These are phyloP conservation scores for Combretum micranthum DNA, from an alignment of 345 rosid genomes.

Conservation along the genomic window DNA sequence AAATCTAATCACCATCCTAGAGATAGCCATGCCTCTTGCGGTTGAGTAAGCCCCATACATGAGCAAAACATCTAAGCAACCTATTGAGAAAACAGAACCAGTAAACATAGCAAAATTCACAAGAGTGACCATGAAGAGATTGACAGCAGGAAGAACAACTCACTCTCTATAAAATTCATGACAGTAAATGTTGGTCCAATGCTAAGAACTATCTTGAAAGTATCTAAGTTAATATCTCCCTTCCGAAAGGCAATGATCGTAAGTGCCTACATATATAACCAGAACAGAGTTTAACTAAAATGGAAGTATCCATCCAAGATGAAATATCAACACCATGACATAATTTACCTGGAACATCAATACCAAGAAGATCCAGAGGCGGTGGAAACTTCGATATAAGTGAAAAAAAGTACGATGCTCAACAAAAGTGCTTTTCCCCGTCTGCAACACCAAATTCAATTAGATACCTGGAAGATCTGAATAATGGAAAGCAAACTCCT, in stretches of 20 bases:
- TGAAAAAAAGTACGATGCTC: slow-evolving; percentile 98
- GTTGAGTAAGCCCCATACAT: slow-evolving; percentile 90
- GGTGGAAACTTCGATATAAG: slow-evolving; percentile 84
- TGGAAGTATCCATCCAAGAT: slow-evolving; percentile 1
- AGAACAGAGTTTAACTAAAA: slow-evolving; percentile 3
- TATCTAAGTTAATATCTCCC: slow-evolving; percentile 45
- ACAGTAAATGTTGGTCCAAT: slow-evolving; percentile 80
- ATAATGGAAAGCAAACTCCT: not conserved
- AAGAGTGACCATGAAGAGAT: not conserved
- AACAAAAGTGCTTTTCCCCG: slow-evolving; percentile 92
- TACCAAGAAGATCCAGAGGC: slow-evolving; percentile 92
- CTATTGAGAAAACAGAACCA: slow-evolving; percentile 22
- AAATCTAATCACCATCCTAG: slow-evolving; percentile 80
- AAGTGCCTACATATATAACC: slow-evolving; percentile 49
- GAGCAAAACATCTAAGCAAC: slow-evolving; percentile 80
- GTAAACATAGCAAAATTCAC: not conserved
- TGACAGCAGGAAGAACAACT: slow-evolving; percentile 9
- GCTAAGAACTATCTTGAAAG: slow-evolving; percentile 76
- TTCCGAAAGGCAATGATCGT: slow-evolving; percentile 76
- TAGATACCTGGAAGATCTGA: not conserved
- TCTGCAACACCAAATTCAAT: slow-evolving; percentile 31
- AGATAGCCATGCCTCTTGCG: slow-evolving; percentile 97
- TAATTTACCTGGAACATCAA: slow-evolving; percentile 85
- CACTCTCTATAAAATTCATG: slow-evolving; percentile 88
- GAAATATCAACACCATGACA: slow-evolving; percentile 7